Evolutionary conservation across 305 asterid species (phyloP).

Genomic region (Stenogyne calaminthoides): DNA sequence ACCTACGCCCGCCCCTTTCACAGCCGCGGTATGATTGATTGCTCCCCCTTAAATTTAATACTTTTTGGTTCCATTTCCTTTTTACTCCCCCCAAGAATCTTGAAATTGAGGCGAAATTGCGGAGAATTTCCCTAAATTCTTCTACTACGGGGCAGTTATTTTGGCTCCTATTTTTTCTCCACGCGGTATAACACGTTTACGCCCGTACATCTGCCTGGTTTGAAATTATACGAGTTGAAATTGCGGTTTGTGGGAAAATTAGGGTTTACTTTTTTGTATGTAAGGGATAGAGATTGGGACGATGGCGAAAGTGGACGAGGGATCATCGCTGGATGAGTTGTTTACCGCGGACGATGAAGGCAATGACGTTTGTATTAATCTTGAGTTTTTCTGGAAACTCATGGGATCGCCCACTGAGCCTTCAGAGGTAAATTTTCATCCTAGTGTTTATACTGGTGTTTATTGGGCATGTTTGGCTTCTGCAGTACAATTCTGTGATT

Average conservation of each 20-base stretch:
- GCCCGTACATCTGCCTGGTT: slow-evolving; percentile 7
- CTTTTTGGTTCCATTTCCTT: not conserved
- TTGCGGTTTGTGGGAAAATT: slow-evolving; percentile 26
- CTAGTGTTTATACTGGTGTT: not conserved
- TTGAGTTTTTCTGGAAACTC: slow-evolving; percentile 39
- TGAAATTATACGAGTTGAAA: slow-evolving; percentile 18
- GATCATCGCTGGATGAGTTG: slow-evolving; percentile 37
- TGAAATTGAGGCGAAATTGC: slow-evolving; percentile 14
- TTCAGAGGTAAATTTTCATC: slow-evolving; percentile 32
- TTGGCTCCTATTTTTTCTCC: not conserved
- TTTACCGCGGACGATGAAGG: slow-evolving; percentile 30
- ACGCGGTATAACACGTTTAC: not conserved
- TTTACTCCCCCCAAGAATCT: not conserved
- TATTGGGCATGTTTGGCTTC: not conserved
- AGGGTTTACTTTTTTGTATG: slow-evolving; percentile 34
- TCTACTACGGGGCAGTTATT: not conserved
- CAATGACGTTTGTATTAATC: slow-evolving; percentile 42
- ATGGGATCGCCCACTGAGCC: slow-evolving; percentile 37
- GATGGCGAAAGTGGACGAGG: slow-evolving; percentile 31
- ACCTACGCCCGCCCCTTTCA: slow-evolving; percentile 35
- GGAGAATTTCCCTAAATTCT: not conserved
- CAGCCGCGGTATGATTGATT: not conserved
- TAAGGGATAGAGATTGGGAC: slow-evolving; percentile 24
- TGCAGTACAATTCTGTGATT: slow-evolving; percentile 1
- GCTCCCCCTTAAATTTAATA: slow-evolving; percentile 1